These are phyloP conservation scores for Anethum foeniculum DNA, from an alignment of 140 eudicot genomes.

Conservation along the genomic window DNA sequence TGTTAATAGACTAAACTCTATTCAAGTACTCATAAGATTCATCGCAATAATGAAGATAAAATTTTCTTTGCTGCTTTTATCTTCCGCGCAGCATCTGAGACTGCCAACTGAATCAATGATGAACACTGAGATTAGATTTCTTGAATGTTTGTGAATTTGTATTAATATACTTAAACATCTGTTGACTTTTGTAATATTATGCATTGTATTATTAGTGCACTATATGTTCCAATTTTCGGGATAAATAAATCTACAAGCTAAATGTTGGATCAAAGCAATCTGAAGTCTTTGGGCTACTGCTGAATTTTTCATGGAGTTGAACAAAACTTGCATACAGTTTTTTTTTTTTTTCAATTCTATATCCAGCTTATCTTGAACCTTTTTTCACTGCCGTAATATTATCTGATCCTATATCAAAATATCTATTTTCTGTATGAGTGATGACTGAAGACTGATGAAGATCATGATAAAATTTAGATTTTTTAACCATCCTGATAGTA, in stretches of 20 bases:
- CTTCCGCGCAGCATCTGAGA: slow-evolving; percentile 32
- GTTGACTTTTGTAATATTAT: slow-evolving; percentile 36
- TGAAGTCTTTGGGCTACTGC: background rate
- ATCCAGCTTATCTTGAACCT: no score
- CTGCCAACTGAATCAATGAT: slow-evolving; percentile 37
- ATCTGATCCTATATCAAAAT: background rate
- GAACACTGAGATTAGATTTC: slow-evolving; percentile 27
- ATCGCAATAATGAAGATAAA: slow-evolving; percentile 24
- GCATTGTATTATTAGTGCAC: slow-evolving; percentile 23
- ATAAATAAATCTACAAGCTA: background rate
- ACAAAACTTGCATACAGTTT: background rate
- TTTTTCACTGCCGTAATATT: background rate
- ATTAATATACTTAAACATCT: slow-evolving; percentile 28
- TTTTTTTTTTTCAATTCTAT: no score
- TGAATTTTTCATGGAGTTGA: background rate
- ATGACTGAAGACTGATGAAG: background rate
- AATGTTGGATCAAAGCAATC: background rate
- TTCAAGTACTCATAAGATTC: slow-evolving; percentile 12
- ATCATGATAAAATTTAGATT: background rate
- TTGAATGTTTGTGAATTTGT: slow-evolving; percentile 35
- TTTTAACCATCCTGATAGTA: background rate
- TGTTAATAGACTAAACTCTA: slow-evolving; percentile 13
- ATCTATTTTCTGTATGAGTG: background rate
- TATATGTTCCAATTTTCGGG: background rate
- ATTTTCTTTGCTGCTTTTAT: slow-evolving; percentile 27